Base-by-base conservation (phyloP, 345 rosid species). In the Moricandia arvensis region DNA sequence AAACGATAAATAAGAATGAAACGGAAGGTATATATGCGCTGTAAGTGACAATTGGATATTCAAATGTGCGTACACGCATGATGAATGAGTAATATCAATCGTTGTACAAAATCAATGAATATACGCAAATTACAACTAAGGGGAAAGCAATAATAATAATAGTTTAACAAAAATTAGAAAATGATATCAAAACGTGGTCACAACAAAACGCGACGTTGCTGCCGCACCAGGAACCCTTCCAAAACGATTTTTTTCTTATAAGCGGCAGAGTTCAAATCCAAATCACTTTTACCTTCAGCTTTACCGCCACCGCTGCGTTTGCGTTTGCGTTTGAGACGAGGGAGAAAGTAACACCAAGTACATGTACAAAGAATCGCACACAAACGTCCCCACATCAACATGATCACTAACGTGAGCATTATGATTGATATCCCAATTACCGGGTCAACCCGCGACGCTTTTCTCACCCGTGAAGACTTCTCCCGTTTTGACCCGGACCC, bases 181-280 rank as follows among this genome's bases (percentile, higher is more conserved):
- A 34, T n/a, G 12, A 33, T 0, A 62, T 35, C 7, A 18, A 45
- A 49, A 24, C 34, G 34, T 33, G 7, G 17, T 77, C 68, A 78
- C 11, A 51, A 3, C 37, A 16, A 51, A 66, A 60, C 69, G 51
- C 69, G 73, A n/a, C 15, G 24, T 67, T 66, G 76, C 6, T 11
- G 61, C 33, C 81, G 81, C n/a, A 29, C 78, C 10, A 93, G 88
- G 68, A 93, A 74, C 1, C 98, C 97, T 8, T 88, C 90, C 80
- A 91, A 60, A 62, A 93, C 86, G 75, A 93, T 87, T 60, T 71
- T 91, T 79, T 82, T 91, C 82, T 88, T 91, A 15, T 88, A 70
- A 60, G 87, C 89, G 35, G 74, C 80, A 13, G 88, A 86, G 45
- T 69, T 68, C 49, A 88, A 74, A 71, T 86, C 80, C 49, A 61